Base-by-base conservation (phyloP, 305 asterid genomes). In the Petunia hybrid region DNA sequence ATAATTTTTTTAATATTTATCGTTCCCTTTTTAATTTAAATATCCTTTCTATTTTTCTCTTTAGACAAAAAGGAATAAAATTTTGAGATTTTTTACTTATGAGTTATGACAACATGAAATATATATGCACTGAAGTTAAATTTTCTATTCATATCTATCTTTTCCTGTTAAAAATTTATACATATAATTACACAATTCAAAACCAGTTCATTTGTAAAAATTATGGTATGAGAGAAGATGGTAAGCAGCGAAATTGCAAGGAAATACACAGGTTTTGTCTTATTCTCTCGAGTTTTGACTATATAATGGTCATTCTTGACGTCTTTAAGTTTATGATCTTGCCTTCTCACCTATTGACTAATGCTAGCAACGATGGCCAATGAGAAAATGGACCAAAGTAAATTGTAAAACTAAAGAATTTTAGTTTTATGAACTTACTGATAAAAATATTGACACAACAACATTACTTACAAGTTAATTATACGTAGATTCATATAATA, bases 201-300 rank as follows among this genome's bases (percentile, higher is more conserved):
- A 48, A 48, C 56, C 56, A 22, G 31, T 22, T 22, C 31, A 22
- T 22, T 22, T 22, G 31, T 22, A 22, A 22, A 22, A 22, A 22
- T 48, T 48, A 2, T 48, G 13, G 13, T 48, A 7, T 48, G 56
- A 48, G 56, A 53, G 5, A 51, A 51, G 57, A 8, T 51, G 5
- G 5, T 22, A 53, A 53, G n/a, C 12, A 53, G 57, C 46, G 77
- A 71, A 46, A 53, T 53, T 51, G 64, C 64, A 74, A 53, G 64
- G 78, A 74, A 53, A 36, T 46, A 36, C 8, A 53, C 6, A 31
- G 13, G 1, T 22, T 48, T 71, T 71, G 7, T 71, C 48, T 46
- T 46, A 2, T 46, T 10, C 3, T 46, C 31, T 46, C 42, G 40
- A 36, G 16, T 4, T 68, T 4, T 68, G n/a, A 42, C 53, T 31